Evolutionary conservation across 441 rosid genomes (phyloP).

Genomic region (Lagerstroemia fauriei): DNA sequence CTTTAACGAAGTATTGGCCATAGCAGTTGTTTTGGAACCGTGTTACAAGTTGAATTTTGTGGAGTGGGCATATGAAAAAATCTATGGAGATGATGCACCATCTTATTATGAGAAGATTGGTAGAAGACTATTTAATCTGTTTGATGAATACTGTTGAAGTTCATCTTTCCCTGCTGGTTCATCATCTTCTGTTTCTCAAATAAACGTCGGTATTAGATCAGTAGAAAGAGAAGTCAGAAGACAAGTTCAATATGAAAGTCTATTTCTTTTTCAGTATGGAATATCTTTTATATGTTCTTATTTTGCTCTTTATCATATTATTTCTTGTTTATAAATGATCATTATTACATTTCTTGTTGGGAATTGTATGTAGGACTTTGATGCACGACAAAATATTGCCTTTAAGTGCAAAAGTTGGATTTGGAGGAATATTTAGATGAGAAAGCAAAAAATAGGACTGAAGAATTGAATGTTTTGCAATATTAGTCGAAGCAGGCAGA

Average conservation of each 20-base stretch:
- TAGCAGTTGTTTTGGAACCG: neutral
- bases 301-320: too few species aligned
- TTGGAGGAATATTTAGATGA: neutral
- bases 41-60: conserved; percentile 6
- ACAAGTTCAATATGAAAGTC: too few species aligned
- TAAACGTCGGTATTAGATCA: too few species aligned
- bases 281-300: too few species aligned
- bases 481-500: conserved; percentile 11
- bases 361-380: too few species aligned
- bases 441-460: neutral
- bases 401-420: neutral
- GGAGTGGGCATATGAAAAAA: neutral
- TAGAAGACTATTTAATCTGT: neutral
- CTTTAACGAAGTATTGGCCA: neutral
- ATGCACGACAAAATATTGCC: too few species aligned
- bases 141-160: neutral
- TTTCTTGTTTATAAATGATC: too few species aligned
- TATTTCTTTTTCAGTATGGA: too few species aligned
- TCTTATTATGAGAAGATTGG: neutral
- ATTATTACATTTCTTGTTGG: too few species aligned
- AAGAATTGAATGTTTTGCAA: conserved; percentile 2
- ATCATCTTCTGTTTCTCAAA: neutral
- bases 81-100: neutral
- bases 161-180: neutral
- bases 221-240: too few species aligned